Evolutionary conservation across 805 yeast genomes (phyloP).

Genomic region (Hanseniaspora vineae): DNA sequence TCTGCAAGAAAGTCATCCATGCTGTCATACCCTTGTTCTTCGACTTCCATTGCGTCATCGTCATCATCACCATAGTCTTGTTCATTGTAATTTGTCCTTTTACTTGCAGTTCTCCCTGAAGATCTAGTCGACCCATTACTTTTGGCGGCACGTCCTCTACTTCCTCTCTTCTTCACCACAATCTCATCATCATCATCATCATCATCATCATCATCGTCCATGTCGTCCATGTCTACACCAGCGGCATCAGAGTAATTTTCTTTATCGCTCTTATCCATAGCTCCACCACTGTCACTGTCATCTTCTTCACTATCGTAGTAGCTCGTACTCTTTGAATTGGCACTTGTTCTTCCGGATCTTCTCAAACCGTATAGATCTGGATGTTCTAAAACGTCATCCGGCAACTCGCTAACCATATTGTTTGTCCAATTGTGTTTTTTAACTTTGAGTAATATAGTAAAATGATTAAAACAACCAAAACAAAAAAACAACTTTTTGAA

Average conservation of each 20-base stretch:
- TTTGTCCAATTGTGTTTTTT: neutral
- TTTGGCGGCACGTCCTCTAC: conserved; percentile 3
- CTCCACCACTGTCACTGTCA: too few species aligned
- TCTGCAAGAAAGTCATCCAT: conserved; percentile 15
- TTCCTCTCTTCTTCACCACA: conserved; percentile 7
- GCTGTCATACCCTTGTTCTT: conserved; percentile 16
- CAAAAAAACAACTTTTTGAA: too few species aligned
- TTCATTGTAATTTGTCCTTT: conserved; percentile 19
- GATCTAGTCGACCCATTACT: too few species aligned
- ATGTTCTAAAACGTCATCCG: conserved; percentile 46
- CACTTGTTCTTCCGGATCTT: conserved; percentile 47
- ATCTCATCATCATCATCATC: conserved; percentile 13
- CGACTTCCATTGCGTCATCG: conserved; percentile 10
- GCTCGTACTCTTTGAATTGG: conserved; percentile 19
- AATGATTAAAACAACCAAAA: too few species aligned
- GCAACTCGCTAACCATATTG: conserved; percentile 20
- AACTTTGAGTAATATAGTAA: neutral
- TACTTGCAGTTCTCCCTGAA: neutral
- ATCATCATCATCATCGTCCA: conserved; percentile 13
- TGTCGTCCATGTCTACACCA: conserved; percentile 2
- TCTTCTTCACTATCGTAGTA: conserved; percentile 15
- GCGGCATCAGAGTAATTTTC: conserved; percentile 14
- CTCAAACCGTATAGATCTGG: conserved; percentile 80
- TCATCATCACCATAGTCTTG: conserved; percentile 16
- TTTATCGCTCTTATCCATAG: conserved; percentile 10